Base-by-base conservation (phyloP, 306 rosid species). In the Pueraria montana region DNA sequence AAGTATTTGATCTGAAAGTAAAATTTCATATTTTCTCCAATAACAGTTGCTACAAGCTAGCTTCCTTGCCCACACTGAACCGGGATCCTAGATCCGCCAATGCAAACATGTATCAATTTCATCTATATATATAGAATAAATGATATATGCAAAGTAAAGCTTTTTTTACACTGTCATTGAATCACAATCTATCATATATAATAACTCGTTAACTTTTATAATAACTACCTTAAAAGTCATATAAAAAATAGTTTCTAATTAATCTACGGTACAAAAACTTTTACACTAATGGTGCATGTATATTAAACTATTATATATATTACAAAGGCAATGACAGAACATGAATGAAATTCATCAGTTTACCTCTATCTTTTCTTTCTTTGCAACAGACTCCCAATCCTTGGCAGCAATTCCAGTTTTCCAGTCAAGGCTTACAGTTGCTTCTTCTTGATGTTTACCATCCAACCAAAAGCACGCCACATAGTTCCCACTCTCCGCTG, bases 341-440 rank as follows among this genome's bases (percentile, higher is more conserved):
- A 58, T 40, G 38, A 71, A 56, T 17, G 10, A 7, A 13, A 26
- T 38, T 59, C 18, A 24, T 43, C 43, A 21, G n/a, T 46, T 74
- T 27, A 86, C 91, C 88, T 88, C 89, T 32, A 88, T 84, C 68
- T 83, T 88, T 40, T 88, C 88, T 76, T 88, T 86, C 83, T 58
- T 88, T 48, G 91, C 91, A 83, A 88, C 89, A 11, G 89, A 77
- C 2, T 86, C 89, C 91, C 91, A 88, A 81, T 88, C 87, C 86
- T 78, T 56, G 32, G 91, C 88, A 12, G 75, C 40, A 77, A 88
- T 84, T 78, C 91, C 91, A 53, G 81, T 83, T 81, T 61, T 86
- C 91, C 91, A 88, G 0, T 88, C 91, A 83, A 88, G 86, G 80
- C 81, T 83, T 6, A 88, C 10, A 67, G 59, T 61, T 45, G 46